A percentile compares a stretch with the other conserved stretches of the same genome.
Evolutionary conservation across 768 basidiomycete genomes (phyloP).

Genomic region (Hygrocybe punicea): DNA sequence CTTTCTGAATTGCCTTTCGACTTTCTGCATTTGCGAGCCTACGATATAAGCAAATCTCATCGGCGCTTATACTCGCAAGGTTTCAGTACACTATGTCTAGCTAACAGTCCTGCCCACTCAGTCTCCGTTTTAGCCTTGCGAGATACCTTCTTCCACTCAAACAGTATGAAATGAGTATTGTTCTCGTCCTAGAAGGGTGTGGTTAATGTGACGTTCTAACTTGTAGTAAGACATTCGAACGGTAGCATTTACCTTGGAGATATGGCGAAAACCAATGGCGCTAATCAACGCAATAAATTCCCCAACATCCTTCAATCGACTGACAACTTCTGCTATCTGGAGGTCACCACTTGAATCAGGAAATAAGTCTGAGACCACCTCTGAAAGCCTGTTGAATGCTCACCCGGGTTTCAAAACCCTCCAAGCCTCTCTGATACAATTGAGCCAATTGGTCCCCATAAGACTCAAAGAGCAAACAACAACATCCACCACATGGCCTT

Average conservation of each 20-base stretch:
- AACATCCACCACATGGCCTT: constrained; percentile 82
- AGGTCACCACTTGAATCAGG: constrained; percentile 60
- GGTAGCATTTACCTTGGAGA: constrained; percentile 52
- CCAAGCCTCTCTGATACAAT: constrained; percentile 84
- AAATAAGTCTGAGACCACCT: background rate
- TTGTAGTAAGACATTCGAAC: background rate
- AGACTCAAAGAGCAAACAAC: constrained; percentile 92
- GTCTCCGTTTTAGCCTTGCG: constrained; percentile 47
- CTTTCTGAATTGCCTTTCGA: too few relatives aligned
- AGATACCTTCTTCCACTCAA: constrained; percentile 69
- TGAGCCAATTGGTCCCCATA: constrained; percentile 97
- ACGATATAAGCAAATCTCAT: constrained; percentile 29
- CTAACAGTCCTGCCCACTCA: constrained; percentile 57
- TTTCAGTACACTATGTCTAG: constrained; percentile 60
- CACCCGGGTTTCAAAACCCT: constrained; percentile 81
- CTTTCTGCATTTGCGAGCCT: constrained; percentile 18
- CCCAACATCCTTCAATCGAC: constrained; percentile 68
- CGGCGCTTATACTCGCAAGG: constrained; percentile 92
- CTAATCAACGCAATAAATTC: constrained; percentile 62
- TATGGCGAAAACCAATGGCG: constrained; percentile 70
- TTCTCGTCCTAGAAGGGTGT: constrained; percentile 56
- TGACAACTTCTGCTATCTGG: constrained; percentile 86
- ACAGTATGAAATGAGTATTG: constrained; percentile 82
- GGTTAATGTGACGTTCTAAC: background rate
- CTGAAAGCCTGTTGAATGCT: constrained; percentile 1